Evolutionary conservation across 2,329 filamentous ascomycete species (phyloP).

Genomic region (Pseudogymnoascus sp.): DNA sequence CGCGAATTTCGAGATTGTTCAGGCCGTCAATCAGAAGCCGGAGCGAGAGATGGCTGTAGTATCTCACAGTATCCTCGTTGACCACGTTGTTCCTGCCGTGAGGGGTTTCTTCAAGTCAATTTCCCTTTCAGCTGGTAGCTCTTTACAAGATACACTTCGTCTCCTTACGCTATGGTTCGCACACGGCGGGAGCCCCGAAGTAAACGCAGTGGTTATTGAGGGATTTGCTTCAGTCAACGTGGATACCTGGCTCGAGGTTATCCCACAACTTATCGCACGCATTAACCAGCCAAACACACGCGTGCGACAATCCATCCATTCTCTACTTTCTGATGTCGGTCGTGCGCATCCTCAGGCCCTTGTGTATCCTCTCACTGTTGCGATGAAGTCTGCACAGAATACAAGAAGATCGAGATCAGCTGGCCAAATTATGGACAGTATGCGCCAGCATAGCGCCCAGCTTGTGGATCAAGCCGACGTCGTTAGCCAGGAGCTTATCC

Average conservation of each 20-base stretch:
- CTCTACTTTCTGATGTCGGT: constrained; percentile 84
- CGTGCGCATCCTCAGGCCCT: constrained; percentile 91
- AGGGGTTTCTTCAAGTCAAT: constrained; percentile 98
- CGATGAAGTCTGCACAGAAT: constrained; percentile 87
- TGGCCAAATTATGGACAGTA: constrained; percentile 91
- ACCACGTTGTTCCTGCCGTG: constrained; percentile 90
- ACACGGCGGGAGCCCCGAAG: constrained; percentile 79
- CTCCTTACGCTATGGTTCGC: constrained; percentile 94
- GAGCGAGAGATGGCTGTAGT: constrained; percentile 33
- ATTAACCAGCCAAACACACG: constrained; percentile 92
- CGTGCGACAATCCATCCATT: constrained; percentile 85
- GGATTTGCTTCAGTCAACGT: constrained; percentile 88
- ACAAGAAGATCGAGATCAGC: constrained; percentile 79
- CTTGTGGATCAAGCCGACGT: constrained; percentile 92
- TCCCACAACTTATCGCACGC: constrained; percentile 90
- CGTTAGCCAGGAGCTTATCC: constrained; percentile 92
- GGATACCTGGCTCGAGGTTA: constrained; percentile 97
- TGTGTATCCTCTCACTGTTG: constrained; percentile 93
- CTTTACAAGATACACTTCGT: constrained; percentile 87
- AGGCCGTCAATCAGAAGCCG: constrained; percentile 47
- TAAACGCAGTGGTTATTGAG: constrained; percentile 80
- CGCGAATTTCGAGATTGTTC: constrained; percentile 97
- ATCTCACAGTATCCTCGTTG: constrained; percentile 59
- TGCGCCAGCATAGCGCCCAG: constrained; percentile 87
- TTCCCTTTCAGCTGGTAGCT: constrained; percentile 80